A percentile compares a stretch with the other conserved stretches of the same genome.
These are phyloP conservation scores for Schwanniomyces polymorphus DNA, from an alignment of 805 yeast genomes.

Conservation along the genomic window DNA sequence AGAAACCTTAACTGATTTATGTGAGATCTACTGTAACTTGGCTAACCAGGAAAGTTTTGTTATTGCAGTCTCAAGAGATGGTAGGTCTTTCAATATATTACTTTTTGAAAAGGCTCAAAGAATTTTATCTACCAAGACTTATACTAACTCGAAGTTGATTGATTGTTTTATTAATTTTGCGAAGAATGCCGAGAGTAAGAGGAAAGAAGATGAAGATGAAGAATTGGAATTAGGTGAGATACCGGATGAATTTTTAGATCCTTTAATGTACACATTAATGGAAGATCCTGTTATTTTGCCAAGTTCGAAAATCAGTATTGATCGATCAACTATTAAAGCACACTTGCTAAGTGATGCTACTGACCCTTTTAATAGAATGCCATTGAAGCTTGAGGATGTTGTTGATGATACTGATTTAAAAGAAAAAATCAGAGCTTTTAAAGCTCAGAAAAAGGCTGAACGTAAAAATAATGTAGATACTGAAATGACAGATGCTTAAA, in stretches of 20 bases:
- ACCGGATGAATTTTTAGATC: constrained; percentile 96
- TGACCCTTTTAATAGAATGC: constrained; percentile 95
- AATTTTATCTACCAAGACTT: constrained; percentile 59
- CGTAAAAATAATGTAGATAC: constrained; percentile 10
- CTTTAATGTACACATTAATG: constrained; percentile 94
- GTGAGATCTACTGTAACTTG: constrained; percentile 75
- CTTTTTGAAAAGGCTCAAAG: constrained; percentile 70
- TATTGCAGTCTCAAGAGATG: constrained; percentile 82
- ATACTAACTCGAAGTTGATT: constrained; percentile 50
- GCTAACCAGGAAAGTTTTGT: constrained; percentile 65
- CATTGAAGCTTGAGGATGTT: constrained; percentile 86
- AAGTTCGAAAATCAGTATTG: constrained; percentile 79
- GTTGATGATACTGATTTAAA: constrained; percentile 72
- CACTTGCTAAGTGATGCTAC: constrained; percentile 93
- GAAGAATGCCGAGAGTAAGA: constrained; percentile 59
- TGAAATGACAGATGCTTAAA: constrained; percentile 17
- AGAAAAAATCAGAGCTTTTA: constrained; percentile 59
- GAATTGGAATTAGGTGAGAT: constrained; percentile 88
- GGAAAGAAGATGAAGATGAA: constrained; percentile 69
- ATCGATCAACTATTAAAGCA: constrained; percentile 87
- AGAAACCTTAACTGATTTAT: constrained; percentile 62
- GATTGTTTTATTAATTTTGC: constrained; percentile 55
- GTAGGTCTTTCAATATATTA: constrained; percentile 75
- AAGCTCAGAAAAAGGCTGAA: constrained; percentile 36
- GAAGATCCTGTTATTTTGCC: constrained; percentile 96